phyloP scores from a whole-genome alignment of 805 yeast genomes.

The Phaffomyces opuntiae region DNA sequence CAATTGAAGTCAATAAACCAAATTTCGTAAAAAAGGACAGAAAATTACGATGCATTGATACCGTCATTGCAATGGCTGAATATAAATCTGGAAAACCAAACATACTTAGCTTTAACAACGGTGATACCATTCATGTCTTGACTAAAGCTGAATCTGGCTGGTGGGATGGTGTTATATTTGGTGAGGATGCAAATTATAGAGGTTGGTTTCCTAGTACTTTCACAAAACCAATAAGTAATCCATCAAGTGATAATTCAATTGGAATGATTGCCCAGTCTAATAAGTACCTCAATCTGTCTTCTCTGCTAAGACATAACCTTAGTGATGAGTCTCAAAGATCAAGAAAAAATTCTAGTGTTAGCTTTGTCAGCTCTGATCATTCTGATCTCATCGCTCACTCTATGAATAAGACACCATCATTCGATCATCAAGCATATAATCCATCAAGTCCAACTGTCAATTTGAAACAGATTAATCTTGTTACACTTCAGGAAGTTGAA shows the following conservation, averaged over 20 bases:
- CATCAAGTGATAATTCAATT: neutral
- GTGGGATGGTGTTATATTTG: constrained; percentile 73
- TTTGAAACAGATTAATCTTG: constrained; percentile 20
- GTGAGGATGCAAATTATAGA: constrained; percentile 32
- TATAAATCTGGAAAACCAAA: constrained; percentile 46
- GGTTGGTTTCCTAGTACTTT: constrained; percentile 85
- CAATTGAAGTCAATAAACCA: neutral
- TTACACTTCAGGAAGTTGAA: constrained; percentile 31
- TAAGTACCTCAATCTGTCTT: constrained; percentile 13
- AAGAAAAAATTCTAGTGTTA: constrained; percentile 42
- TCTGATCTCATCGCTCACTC: constrained; percentile 1
- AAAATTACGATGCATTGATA: constrained; percentile 35
- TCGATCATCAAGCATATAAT: constrained; percentile 4
- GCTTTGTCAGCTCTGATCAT: constrained; percentile 34
- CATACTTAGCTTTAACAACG: constrained; percentile 47
- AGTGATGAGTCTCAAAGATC: constrained; percentile 19
- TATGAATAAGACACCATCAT: neutral
- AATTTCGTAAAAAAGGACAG: neutral
- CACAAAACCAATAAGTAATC: constrained; percentile 32
- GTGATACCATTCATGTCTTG: constrained; percentile 68
- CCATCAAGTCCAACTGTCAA: constrained; percentile 12
- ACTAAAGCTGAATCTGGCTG: constrained; percentile 59
- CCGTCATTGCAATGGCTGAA: constrained; percentile 52
- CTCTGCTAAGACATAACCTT: constrained; percentile 19
- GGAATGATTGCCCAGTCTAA: neutral